These are phyloP conservation scores for Chrysoporthe austroafricana DNA, from an alignment of 2,329 filamentous ascomycete species.

Conservation along the genomic window DNA sequence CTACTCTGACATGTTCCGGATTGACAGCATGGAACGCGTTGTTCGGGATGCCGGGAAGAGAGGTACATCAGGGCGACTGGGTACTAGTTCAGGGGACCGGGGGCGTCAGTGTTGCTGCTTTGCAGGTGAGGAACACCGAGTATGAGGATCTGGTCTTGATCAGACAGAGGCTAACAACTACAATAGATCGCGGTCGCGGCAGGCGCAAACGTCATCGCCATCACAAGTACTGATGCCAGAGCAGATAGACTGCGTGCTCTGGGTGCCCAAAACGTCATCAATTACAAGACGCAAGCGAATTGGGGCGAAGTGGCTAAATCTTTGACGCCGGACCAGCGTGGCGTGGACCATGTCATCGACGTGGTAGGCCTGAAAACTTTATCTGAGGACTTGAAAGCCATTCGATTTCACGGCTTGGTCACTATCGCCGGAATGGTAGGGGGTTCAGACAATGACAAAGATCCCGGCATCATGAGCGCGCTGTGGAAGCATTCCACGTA, in stretches of 20 bases:
- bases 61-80: conserved; percentile 42
- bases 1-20: conserved; percentile 52
- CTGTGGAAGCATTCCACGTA: conserved; percentile 36
- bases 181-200: conserved; percentile 46
- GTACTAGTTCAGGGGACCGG: conserved; percentile 46
- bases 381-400: conserved; percentile 55
- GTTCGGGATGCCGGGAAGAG: conserved; percentile 48
- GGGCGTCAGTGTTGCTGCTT: conserved; percentile 43
- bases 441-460: conserved; percentile 33
- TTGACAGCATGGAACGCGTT: conserved; percentile 58
- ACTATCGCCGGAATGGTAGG: conserved; percentile 39
- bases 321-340: conserved; percentile 48
- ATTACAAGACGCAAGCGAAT: conserved; percentile 58
- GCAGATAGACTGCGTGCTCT: conserved; percentile 54
- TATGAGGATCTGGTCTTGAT: too few species aligned
- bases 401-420: conserved; percentile 43
- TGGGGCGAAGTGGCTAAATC: conserved; percentile 64
- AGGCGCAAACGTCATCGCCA: conserved; percentile 60
- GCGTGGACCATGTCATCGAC: conserved; percentile 67
- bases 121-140: conserved; percentile 38
- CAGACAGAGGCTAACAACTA: not conserved
- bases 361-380: conserved; percentile 69
- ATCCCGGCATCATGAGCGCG: conserved; percentile 34
- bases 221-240: conserved; percentile 60
- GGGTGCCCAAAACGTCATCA: conserved; percentile 62